Base-by-base conservation (phyloP, 352 stramenopile genomes). In the Pythium biforme region DNA sequence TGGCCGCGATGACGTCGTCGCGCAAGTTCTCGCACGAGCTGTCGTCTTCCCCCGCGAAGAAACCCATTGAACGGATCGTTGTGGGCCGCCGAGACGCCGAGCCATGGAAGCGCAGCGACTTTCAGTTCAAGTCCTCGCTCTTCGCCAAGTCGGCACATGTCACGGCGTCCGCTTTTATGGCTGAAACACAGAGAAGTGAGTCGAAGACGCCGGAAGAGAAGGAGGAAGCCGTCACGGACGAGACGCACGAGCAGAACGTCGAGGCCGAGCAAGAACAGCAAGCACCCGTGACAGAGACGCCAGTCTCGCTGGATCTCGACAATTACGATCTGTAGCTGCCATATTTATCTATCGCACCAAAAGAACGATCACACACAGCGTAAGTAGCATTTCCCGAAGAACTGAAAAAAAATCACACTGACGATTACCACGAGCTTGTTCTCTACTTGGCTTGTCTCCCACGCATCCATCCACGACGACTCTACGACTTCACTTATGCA, bases 31-130 rank as follows among this genome's bases (percentile, higher is more conserved):
- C 53, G 25, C 15, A 40, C 19, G 19, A 41, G 5, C 33, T 20
- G 23, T n/a, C 26, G 3, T 53, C 34, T 3, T 40, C 34, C 26
- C 47, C 47, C 15, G 29, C 56, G 27, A 56, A 50, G 17, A 56
- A 57, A 14, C 25, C 56, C 22, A 51, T 57, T 41, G 37, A 64
- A n/a, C 56, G 56, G 6, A 50, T 64, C 12, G 47, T 64, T 9
- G 47, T 64, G 9, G 56, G 56, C 20, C 46, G 56, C 20, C 23
- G 39, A 25, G 56, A 43, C 26, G 25, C 33, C 19, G 56, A 64
- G 46, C 46, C 34, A 3, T 56, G 56, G 56, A 50, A 56, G 39
- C 56, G 37, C n/a, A 22, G 47, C 19, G 19, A 33, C 17, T 39
- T 34, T 10, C 43, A 26, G 2, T 26, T 51, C 33, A 64, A 29